phyloP scores from a whole-genome alignment of 2,329 filamentous ascomycete species.

The Zalaria obscura region DNA sequence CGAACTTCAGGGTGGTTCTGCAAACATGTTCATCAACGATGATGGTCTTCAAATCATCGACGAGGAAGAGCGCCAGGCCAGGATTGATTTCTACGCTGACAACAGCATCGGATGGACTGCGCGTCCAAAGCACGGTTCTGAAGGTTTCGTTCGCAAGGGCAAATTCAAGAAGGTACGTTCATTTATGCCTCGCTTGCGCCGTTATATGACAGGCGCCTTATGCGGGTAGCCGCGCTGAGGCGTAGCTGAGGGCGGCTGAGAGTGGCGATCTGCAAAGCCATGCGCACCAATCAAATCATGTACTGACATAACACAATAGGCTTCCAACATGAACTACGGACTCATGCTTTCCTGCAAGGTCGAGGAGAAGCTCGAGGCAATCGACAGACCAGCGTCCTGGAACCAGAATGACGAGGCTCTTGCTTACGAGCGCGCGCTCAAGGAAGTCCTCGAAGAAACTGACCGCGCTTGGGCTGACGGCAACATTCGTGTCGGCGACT shows the following conservation, averaged over 20 bases:
- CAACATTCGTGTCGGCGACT: slow-evolving; percentile 47
- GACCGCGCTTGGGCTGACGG: slow-evolving; percentile 44
- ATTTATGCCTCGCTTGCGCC: not conserved
- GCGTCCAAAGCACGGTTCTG: slow-evolving; percentile 34
- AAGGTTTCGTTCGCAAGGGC: slow-evolving; percentile 39
- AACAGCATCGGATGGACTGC: slow-evolving; percentile 38
- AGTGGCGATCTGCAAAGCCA: no score
- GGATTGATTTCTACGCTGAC: slow-evolving; percentile 35
- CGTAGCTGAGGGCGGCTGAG: not conserved
- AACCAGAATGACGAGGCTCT: slow-evolving; percentile 22
- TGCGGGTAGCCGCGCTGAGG: no score
- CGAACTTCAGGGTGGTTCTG: slow-evolving; percentile 63
- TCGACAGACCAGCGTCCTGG: slow-evolving; percentile 22
- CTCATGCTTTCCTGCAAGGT: slow-evolving; percentile 47
- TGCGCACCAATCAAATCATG: no score
- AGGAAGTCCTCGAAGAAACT: slow-evolving; percentile 38
- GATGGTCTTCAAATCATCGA: slow-evolving; percentile 54
- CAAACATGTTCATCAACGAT: slow-evolving; percentile 65
- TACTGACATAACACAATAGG: not conserved
- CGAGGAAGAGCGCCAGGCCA: slow-evolving; percentile 27
- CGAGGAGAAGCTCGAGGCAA: slow-evolving; percentile 40
- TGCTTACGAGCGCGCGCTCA: slow-evolving; percentile 36
- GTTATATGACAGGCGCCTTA: no score
- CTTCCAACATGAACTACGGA: slow-evolving; percentile 61
- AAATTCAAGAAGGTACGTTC: slow-evolving; percentile 51